Conservation (phyloP, 306 rosid species). For the Quercus glauca region DNA sequence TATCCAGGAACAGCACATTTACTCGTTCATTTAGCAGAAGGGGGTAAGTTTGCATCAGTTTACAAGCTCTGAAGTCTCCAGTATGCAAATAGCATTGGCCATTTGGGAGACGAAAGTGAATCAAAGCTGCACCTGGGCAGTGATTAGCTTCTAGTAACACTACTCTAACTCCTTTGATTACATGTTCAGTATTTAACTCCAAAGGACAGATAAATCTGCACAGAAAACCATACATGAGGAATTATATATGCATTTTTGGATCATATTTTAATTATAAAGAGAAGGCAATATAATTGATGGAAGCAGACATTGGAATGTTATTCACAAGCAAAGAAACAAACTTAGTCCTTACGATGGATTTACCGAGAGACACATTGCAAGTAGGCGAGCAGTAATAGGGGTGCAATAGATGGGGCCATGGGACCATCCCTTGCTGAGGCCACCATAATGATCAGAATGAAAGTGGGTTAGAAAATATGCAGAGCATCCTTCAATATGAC, state of each 20-base stretch:
- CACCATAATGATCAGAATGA: constrained; percentile 52
- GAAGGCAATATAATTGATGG: not conserved
- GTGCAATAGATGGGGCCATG: constrained; percentile 59
- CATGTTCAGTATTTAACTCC: constrained; percentile 37
- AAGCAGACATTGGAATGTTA: not conserved
- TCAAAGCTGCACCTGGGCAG: constrained; percentile 61
- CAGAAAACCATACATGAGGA: constrained; percentile 14
- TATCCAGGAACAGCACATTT: constrained; percentile 51
- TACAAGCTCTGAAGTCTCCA: constrained; percentile 55
- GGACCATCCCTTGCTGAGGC: constrained; percentile 55
- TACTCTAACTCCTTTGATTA: constrained; percentile 45
- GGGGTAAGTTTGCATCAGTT: constrained; percentile 38
- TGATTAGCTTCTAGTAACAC: constrained; percentile 55
- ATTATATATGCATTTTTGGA: not conserved
- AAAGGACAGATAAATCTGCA: constrained; percentile 40
- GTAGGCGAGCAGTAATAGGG: constrained; percentile 41
- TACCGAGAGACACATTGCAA: constrained; percentile 48
- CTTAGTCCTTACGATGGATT: constrained; percentile 41
- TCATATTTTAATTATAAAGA: constrained; percentile 8
- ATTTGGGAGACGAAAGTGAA: constrained; percentile 44
- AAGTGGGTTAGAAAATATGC: constrained; percentile 56
- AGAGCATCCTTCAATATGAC: constrained; percentile 41
- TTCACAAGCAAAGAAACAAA: not conserved
- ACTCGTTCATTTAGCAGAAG: constrained; percentile 41
- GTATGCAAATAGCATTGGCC: constrained; percentile 50